Evolutionary conservation across 2,329 filamentous ascomycete genomes (phyloP).

Genomic region (Fusarium torulosum): DNA sequence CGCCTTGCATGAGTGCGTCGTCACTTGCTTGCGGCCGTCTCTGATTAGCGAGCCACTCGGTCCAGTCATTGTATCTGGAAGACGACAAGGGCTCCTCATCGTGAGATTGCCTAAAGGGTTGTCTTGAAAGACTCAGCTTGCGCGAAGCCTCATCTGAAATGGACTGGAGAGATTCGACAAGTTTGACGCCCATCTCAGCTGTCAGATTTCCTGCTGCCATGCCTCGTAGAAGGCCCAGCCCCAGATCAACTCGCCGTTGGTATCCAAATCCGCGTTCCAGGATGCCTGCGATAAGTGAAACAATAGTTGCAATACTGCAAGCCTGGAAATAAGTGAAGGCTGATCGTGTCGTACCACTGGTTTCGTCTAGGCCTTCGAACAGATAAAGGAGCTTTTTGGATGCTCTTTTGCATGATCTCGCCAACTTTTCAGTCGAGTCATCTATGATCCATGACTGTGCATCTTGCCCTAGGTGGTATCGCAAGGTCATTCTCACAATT

Average conservation of each 20-base stretch:
- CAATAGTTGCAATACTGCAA: conserved; percentile 3
- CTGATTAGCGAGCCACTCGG: neutral
- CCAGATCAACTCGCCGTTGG: neutral
- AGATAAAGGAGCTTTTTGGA: conserved; percentile 3
- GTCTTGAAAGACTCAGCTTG: neutral
- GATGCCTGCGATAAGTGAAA: conserved; percentile 4
- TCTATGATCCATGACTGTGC: neutral
- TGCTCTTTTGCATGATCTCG: conserved; percentile 4
- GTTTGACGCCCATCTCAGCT: conserved; percentile 2
- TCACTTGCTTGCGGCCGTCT: neutral
- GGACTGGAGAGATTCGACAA: conserved; percentile 1
- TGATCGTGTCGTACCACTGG: neutral
- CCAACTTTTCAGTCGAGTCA: neutral
- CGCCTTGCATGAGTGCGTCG: accelerated
- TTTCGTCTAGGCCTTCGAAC: neutral
- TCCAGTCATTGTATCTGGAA: neutral
- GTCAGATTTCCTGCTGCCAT: conserved; percentile 2
- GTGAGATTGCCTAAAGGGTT: accelerated
- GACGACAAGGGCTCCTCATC: neutral
- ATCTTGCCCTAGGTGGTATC: neutral
- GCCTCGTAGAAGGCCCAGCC: neutral
- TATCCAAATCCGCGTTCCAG: neutral
- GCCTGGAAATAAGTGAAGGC: conserved; percentile 3
- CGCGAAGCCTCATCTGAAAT: neutral
- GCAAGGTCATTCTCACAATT: conserved; percentile 1